phyloP scores from a whole-genome alignment of 257 asterid genomes.

The Solanum virginianum region DNA sequence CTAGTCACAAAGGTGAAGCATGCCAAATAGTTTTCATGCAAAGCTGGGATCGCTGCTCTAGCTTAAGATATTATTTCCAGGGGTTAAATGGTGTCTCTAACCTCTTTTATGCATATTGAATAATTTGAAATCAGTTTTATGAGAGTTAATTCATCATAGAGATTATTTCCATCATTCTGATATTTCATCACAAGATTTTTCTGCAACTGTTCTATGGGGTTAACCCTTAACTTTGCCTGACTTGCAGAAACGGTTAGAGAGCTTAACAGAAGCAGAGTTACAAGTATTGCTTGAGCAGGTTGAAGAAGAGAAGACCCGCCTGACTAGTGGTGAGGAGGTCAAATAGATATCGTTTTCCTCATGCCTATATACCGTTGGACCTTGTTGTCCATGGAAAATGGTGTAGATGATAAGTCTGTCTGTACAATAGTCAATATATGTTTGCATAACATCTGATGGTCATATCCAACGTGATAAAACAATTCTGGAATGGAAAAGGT shows the following conservation, averaged over 20 bases:
- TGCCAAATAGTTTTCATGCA: not conserved
- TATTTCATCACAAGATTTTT: not conserved
- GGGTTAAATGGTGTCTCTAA: not conserved
- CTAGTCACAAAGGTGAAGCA: not conserved
- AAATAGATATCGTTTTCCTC: constrained; percentile 8
- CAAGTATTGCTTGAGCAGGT: constrained; percentile 72
- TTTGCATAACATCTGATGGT: not conserved
- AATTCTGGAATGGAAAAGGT: not conserved
- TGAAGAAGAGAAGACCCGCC: constrained; percentile 75
- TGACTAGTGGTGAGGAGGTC: constrained; percentile 36
- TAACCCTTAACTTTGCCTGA: not conserved
- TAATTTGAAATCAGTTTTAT: not conserved
- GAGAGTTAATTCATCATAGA: not conserved
- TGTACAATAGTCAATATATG: not conserved
- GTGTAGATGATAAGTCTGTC: not conserved
- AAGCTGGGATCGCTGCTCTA: not conserved
- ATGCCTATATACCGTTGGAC: not conserved
- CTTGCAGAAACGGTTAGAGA: constrained; percentile 80
- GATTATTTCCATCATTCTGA: not conserved
- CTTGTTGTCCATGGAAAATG: not conserved
- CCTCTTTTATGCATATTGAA: not conserved
- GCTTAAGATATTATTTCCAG: not conserved
- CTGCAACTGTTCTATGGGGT: not conserved
- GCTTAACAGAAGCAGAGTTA: constrained; percentile 84
- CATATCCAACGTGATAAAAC: not conserved